Conservation (phyloP, 805 yeast species). For the Ogataea chonburiensis region DNA sequence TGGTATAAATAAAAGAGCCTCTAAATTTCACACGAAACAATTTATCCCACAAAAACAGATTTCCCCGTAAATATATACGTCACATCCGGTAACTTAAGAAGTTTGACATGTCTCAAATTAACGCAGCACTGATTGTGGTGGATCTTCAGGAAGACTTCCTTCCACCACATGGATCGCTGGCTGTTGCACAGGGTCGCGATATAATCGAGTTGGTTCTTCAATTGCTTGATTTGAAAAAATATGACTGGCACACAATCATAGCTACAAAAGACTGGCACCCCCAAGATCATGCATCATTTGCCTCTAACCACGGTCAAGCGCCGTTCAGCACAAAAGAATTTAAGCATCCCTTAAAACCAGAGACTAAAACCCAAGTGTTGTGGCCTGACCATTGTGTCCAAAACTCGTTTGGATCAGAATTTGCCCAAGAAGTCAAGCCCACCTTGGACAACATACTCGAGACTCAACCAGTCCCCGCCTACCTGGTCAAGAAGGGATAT, state of each 20-base stretch:
- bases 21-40: slow-evolving; percentile 1
- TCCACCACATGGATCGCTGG: slow-evolving; percentile 74
- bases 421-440: slow-evolving; percentile 50
- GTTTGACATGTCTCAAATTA: too few species aligned
- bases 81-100: too few species aligned
- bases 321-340: slow-evolving; percentile 55
- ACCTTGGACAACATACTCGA: slow-evolving; percentile 26
- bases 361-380: slow-evolving; percentile 44
- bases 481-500: slow-evolving; percentile 67
- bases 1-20: slow-evolving; percentile 1
- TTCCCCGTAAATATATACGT: too few species aligned
- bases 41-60: slow-evolving; percentile 2
- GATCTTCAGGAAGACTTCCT: slow-evolving; percentile 88
- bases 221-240: slow-evolving; percentile 40
- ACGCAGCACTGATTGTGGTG: slow-evolving; percentile 64
- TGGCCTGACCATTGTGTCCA: slow-evolving; percentile 96
- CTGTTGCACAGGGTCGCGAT: slow-evolving; percentile 62
- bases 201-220: slow-evolving; percentile 53
- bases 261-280: slow-evolving; percentile 94
- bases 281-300: slow-evolving; percentile 73
- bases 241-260: slow-evolving; percentile 61
- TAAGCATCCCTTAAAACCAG: slow-evolving; percentile 45
- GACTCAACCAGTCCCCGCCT: slow-evolving; percentile 37
- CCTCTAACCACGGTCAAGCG: slow-evolving; percentile 53
- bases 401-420: slow-evolving; percentile 60